These are phyloP conservation scores for Trichosporon asahii DNA, from an alignment of 1,284 basidiomycete species.

Conservation along the genomic window DNA sequence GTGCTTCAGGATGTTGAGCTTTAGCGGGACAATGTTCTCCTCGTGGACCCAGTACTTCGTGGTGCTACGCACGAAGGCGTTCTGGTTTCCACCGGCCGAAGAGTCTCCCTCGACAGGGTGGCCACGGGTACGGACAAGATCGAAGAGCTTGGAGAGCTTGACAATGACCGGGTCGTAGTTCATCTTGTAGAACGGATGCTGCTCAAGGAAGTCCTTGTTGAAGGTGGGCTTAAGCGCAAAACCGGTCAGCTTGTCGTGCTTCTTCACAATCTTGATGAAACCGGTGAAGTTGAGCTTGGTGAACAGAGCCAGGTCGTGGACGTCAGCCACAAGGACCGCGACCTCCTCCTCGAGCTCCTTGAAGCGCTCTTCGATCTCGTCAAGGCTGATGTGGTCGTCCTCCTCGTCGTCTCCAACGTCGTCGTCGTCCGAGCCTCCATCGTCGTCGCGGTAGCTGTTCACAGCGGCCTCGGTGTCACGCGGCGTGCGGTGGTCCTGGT, in stretches of 20 bases:
- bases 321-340: constrained; percentile 92
- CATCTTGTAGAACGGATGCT: constrained; percentile 81
- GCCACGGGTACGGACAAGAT: constrained; percentile 91
- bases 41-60: constrained; percentile 99
- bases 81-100: constrained; percentile 89
- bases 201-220: constrained; percentile 87
- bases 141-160: constrained; percentile 92
- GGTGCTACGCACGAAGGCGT: constrained; percentile 94
- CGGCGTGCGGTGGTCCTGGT: constrained; percentile 21
- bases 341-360: constrained; percentile 90
- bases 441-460: constrained; percentile 56
- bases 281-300: constrained; percentile 96
- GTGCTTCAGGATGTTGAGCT: constrained; percentile 88
- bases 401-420: constrained; percentile 57
- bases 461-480: constrained; percentile 40
- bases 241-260: constrained; percentile 66
- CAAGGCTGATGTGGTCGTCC: constrained; percentile 58
- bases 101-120: constrained; percentile 92
- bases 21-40: constrained; percentile 93
- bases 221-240: constrained; percentile 59
- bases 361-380: constrained; percentile 83
- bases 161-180: constrained; percentile 81
- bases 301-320: constrained; percentile 93
- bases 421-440: constrained; percentile 56
- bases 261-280: constrained; percentile 99